These are phyloP conservation scores for Exserohilum turcica DNA, from an alignment of 2,329 filamentous ascomycete genomes.

Conservation along the genomic window DNA sequence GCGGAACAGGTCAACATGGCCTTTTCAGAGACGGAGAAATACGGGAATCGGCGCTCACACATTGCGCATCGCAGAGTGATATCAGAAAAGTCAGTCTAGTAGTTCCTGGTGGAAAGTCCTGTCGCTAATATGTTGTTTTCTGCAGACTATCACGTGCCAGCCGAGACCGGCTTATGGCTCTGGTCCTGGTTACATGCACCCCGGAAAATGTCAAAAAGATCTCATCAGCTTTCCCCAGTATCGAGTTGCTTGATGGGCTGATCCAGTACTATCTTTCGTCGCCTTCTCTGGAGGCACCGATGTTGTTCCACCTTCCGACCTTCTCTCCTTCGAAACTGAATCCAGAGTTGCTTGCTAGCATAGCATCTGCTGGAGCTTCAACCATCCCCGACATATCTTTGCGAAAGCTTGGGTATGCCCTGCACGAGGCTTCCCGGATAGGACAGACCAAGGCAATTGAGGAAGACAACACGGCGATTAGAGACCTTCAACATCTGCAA, in stretches of 20 bases:
- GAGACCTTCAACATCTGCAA: constrained; percentile 59
- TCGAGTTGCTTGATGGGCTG: constrained; percentile 64
- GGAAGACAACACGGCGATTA: constrained; percentile 56
- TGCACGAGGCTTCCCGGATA: constrained; percentile 56
- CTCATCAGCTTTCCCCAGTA: constrained; percentile 66
- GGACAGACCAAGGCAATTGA: constrained; percentile 52
- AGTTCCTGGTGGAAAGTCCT: not conserved
- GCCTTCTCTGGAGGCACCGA: constrained; percentile 61
- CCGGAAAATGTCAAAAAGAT: constrained; percentile 57
- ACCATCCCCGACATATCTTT: constrained; percentile 62
- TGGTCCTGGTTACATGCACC: constrained; percentile 66
- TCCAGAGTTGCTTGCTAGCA: constrained; percentile 65
- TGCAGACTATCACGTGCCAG: constrained; percentile 44
- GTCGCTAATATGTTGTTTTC: not conserved
- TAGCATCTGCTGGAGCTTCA: constrained; percentile 65
- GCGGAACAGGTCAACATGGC: constrained; percentile 48
- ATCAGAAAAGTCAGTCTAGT: constrained; percentile 39
- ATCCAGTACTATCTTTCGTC: constrained; percentile 65
- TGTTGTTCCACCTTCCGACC: constrained; percentile 66
- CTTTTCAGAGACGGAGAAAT: constrained; percentile 43
- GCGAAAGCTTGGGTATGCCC: constrained; percentile 63
- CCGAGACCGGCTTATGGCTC: constrained; percentile 65
- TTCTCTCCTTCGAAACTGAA: constrained; percentile 61
- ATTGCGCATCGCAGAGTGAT: constrained; percentile 46
- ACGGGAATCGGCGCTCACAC: constrained; percentile 39